A percentile compares a stretch with the other conserved stretches of the same genome.
Conservation (phyloP, 2,329 filamentous ascomycete genomes). For the Cadophora sp. region DNA sequence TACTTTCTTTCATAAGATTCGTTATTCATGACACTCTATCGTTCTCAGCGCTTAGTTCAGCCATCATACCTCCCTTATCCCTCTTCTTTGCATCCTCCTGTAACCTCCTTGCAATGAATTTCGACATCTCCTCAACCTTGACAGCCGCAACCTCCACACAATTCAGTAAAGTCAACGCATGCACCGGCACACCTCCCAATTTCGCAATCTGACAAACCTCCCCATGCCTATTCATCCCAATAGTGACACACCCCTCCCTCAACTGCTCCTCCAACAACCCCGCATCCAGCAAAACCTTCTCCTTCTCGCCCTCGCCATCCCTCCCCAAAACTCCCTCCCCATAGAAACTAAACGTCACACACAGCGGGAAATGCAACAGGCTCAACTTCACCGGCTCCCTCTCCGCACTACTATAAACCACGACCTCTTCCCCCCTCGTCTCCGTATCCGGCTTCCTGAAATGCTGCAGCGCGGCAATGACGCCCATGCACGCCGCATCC, state of each 20-base stretch:
- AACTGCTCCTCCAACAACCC: conserved; percentile 79
- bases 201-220: conserved; percentile 68
- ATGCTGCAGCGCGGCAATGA: conserved; percentile 87
- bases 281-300: conserved; percentile 75
- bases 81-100: conserved; percentile 79
- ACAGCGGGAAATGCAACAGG: conserved; percentile 91
- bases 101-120: conserved; percentile 74
- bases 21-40: conserved; percentile 58
- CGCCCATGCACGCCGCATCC: conserved; percentile 84
- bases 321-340: conserved; percentile 47
- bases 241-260: conserved; percentile 73
- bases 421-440: conserved; percentile 84
- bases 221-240: conserved; percentile 60
- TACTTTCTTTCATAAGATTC: conserved; percentile 9
- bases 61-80: conserved; percentile 79
- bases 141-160: conserved; percentile 77
- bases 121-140: conserved; percentile 82
- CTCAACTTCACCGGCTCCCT: conserved; percentile 89
- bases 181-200: conserved; percentile 81
- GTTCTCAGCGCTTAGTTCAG: conserved; percentile 83
- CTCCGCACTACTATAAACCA: conserved; percentile 83
- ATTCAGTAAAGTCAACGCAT: conserved; percentile 78
- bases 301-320: conserved; percentile 72
- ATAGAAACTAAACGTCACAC: conserved; percentile 88
- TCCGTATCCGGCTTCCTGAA: conserved; percentile 90